These are phyloP conservation scores for Pichia sp. DNA, from an alignment of 1,139 yeast species.

Conservation along the genomic window DNA sequence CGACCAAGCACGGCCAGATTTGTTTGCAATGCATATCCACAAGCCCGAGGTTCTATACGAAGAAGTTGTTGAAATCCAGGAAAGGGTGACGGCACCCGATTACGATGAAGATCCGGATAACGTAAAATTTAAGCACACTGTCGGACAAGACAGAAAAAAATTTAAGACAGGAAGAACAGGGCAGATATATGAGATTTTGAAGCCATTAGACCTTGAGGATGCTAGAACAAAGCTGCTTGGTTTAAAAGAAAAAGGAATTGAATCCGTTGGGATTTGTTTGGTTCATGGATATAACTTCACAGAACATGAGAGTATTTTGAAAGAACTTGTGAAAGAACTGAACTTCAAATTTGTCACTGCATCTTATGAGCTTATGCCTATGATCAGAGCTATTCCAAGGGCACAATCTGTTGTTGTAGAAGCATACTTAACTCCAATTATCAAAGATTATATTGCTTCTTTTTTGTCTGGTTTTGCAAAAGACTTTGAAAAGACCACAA, in stretches of 20 bases:
- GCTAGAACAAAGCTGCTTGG: constrained; percentile 38
- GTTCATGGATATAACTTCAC: constrained; percentile 69
- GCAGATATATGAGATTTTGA: constrained; percentile 54
- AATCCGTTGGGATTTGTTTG: constrained; percentile 65
- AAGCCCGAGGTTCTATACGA: constrained; percentile 61
- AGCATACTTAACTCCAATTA: constrained; percentile 73
- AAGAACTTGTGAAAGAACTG: constrained; percentile 50
- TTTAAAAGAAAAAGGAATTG: constrained; percentile 51
- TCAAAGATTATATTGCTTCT: constrained; percentile 54
- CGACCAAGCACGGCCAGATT: constrained; percentile 67
- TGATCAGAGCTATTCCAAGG: constrained; percentile 67
- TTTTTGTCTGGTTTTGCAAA: constrained; percentile 59
- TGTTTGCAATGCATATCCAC: constrained; percentile 57
- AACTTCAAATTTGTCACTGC: constrained; percentile 56
- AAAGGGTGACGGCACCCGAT: constrained; percentile 64
- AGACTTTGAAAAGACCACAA: constrained; percentile 39
- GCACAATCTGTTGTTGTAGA: constrained; percentile 74
- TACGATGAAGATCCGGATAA: constrained; percentile 4
- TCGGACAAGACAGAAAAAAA: constrained; percentile 15
- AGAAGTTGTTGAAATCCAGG: constrained; percentile 62
- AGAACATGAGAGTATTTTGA: constrained; percentile 59
- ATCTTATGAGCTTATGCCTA: constrained; percentile 64
- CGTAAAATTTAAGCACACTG: too few species aligned
- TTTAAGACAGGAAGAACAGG: constrained; percentile 55
- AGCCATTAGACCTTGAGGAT: constrained; percentile 42